Conservation (phyloP, 192 early-diverging fungal species). For the Obelidium mucronatum region DNA sequence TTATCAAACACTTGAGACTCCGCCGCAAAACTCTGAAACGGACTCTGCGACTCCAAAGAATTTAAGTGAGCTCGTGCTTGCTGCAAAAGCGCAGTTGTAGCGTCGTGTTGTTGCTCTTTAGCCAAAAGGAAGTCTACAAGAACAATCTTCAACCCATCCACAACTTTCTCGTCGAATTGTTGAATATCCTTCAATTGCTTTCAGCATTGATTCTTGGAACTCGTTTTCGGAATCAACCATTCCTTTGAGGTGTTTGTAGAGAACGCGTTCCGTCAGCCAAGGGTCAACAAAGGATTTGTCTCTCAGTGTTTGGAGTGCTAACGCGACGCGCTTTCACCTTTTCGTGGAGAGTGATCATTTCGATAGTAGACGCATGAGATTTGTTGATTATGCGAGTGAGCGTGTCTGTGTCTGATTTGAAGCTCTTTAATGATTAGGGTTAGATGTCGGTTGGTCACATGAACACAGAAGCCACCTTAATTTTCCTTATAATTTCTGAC, state of each 20-base stretch:
- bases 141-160: slow-evolving; percentile 30
- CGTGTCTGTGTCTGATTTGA: slow-evolving; percentile 22
- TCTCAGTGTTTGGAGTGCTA: too few relatives aligned
- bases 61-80: not conserved
- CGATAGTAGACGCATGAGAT: slow-evolving; percentile 10
- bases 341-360: slow-evolving; percentile 21
- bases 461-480: not conserved
- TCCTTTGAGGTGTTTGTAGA: slow-evolving; percentile 36
- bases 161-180: slow-evolving; percentile 40
- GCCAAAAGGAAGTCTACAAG: slow-evolving; percentile 40
- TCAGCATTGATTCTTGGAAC: slow-evolving; percentile 37
- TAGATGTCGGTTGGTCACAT: not conserved
- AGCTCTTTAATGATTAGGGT: not conserved
- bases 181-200: slow-evolving; percentile 42
- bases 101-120: slow-evolving; percentile 30
- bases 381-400: not conserved
- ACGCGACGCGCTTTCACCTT: slow-evolving; percentile 27
- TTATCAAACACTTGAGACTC: too few relatives aligned
- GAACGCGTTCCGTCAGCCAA: slow-evolving; percentile 47
- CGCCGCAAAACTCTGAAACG: too few relatives aligned
- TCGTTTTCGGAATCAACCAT: slow-evolving; percentile 48
- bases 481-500: not conserved
- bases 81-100: slow-evolving; percentile 15
- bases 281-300: slow-evolving; percentile 39
- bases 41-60: slow-evolving; percentile 7